Evolutionary conservation across 331 rosid genomes (phyloP), one percentile per base, ranked within the genome.

Genomic region (Quercus tomentella): DNA sequence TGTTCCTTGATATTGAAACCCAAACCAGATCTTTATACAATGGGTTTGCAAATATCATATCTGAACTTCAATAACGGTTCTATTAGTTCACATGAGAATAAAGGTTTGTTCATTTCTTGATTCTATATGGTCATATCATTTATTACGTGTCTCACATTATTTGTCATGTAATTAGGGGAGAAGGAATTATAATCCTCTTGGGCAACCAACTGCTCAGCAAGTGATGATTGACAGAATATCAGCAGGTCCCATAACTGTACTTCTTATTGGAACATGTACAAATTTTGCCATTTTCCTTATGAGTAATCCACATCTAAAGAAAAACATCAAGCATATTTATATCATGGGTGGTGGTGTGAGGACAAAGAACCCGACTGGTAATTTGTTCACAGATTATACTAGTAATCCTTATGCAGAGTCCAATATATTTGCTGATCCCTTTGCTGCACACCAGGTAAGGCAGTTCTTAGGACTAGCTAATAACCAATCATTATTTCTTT

Each of bases 311-410:
- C 88, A 89, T n/a, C 84, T 92, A 7, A 93, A 88, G 91, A 87
- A 88, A 81, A 92, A 92, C 74, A 80, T 95, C 55, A 88, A 91
- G 74, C 99, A 90, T 83, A 88, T 95, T 31, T 95, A 89, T 72
- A 81, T 89, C 33, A 95, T 95, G 97, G 99, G 97, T 25, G 99
- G 97, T 0, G 96, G 96, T 69, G 93, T 95, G 77, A 88, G 94
- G 52, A 81, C 99, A 23, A 86, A 90, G 75, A 92, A 91, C 71
- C 97, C 95, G 16, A 89, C 93, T 11, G 91, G 99, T 33, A 95
- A 93, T 58, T 75, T 94, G 90, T 92, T 85, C 85, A 91, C 92
- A 1, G 88, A 67, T 78, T 90, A 82, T 76, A 75, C 91, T 7
- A 80, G 97, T 51, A 92, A 95, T 80, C 90, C 98, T 84, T 92